phyloP scores from a whole-genome alignment of 1,139 yeast species.

The Yamadazyma songkhlaensis region DNA sequence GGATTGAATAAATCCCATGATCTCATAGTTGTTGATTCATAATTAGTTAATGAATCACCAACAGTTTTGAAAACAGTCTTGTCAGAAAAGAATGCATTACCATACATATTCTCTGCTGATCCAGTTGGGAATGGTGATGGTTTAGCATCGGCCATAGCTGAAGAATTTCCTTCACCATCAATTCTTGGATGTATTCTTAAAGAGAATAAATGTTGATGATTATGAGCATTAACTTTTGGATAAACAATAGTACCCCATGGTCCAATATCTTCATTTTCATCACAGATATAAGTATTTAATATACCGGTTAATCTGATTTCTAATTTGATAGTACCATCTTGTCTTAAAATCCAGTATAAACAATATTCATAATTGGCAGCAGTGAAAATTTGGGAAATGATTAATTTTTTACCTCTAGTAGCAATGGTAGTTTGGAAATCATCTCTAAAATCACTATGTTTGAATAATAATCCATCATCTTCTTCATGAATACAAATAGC shows the following conservation, averaged over 20 bases:
- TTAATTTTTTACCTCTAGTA: constrained; percentile 71
- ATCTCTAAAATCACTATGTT: constrained; percentile 84
- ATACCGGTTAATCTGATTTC: constrained; percentile 81
- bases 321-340: constrained; percentile 77
- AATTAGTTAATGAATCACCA: constrained; percentile 62
- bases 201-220: constrained; percentile 83
- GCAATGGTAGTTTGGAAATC: constrained; percentile 71
- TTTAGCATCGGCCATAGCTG: constrained; percentile 65
- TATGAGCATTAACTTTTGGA: constrained; percentile 80
- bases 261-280: constrained; percentile 61
- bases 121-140: constrained; percentile 61
- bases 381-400: constrained; percentile 76
- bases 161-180: constrained; percentile 77
- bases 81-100: constrained; percentile 68
- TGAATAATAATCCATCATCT: constrained; percentile 74
- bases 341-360: constrained; percentile 78
- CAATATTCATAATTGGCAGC: constrained; percentile 87
- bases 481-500: constrained; percentile 85
- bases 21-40: constrained; percentile 60
- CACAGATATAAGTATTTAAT: constrained; percentile 64
- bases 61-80: constrained; percentile 66
- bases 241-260: constrained; percentile 82
- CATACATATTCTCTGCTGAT: constrained; percentile 65
- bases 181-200: constrained; percentile 76
- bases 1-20: constrained; percentile 83